Evolutionary conservation across 352 stramenopile genomes (phyloP).

Genomic region (Globisporangium okanoganense): DNA sequence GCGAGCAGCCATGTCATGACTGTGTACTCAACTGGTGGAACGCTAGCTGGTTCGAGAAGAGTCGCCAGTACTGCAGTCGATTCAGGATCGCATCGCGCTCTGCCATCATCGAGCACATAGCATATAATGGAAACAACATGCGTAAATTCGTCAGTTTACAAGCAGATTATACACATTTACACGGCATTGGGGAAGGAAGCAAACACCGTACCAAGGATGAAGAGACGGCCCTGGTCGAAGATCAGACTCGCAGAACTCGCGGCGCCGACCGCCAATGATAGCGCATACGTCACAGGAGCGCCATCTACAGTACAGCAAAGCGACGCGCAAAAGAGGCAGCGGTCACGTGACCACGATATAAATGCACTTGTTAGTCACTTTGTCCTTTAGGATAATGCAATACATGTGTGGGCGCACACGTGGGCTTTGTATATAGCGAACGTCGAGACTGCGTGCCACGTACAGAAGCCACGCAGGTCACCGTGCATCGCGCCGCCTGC

Average conservation of each 20-base stretch:
- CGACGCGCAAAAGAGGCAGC: constrained; percentile 1
- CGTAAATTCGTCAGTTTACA: neutral
- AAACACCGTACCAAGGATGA: constrained; percentile 35
- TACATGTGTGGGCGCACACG: neutral
- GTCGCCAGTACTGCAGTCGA: constrained; percentile 64
- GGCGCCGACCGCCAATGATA: constrained; percentile 59
- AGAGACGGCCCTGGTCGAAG: constrained; percentile 48
- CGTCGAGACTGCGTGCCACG: constrained; percentile 15
- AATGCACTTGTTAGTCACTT: neutral
- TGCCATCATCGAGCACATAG: constrained; percentile 8
- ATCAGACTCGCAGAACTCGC: constrained; percentile 65
- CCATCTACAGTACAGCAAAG: constrained; percentile 40
- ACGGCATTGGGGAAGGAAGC: too few relatives aligned
- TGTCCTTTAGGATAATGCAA: neutral
- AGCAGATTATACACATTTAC: too few relatives aligned
- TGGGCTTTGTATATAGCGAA: neutral
- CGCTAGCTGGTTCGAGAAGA: constrained; percentile 64
- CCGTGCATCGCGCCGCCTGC: constrained; percentile 46
- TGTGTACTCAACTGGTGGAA: constrained; percentile 60
- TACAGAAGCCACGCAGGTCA: constrained; percentile 80
- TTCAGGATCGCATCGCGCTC: constrained; percentile 55
- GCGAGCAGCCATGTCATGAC: neutral
- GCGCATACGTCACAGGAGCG: constrained; percentile 75
- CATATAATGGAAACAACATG: neutral
- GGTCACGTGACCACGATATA: neutral